Conservation (phyloP, 164 flowering plant genomes). For the Berberis vulgaris region DNA sequence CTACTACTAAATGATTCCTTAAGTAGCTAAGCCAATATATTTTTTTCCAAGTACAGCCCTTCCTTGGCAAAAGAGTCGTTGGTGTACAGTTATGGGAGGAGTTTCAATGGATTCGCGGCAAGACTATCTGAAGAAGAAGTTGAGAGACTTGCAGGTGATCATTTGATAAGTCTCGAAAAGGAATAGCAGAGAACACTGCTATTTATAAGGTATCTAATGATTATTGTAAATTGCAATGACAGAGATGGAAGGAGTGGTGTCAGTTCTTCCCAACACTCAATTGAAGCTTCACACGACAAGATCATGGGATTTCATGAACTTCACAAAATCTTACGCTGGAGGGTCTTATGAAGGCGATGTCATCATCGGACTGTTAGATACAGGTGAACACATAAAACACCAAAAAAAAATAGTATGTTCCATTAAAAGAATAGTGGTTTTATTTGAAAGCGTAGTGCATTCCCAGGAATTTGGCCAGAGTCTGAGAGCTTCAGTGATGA, state of each 20-base stretch:
- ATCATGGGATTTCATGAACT: conserved; percentile 44
- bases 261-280: conserved; percentile 27
- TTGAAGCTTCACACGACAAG: conserved; percentile 37
- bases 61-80: background rate
- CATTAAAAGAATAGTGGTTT: too few relatives aligned
- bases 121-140: conserved; percentile 21
- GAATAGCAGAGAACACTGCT: too few relatives aligned
- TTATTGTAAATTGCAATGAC: conserved; percentile 2
- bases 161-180: background rate
- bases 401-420: background rate
- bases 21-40: too few relatives aligned
- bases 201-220: too few relatives aligned
- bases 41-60: background rate
- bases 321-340: conserved; percentile 6
- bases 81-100: conserved; percentile 7
- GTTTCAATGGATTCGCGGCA: conserved; percentile 30
- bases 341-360: conserved; percentile 21
- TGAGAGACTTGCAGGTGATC: conserved; percentile 18
- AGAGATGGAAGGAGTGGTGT: conserved; percentile 38
- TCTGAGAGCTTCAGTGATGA: conserved; percentile 1
- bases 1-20: too few relatives aligned
- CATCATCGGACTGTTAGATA: conserved; percentile 32
- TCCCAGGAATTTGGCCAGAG: background rate
- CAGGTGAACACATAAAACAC: conserved; percentile 17
- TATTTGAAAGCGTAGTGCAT: too few relatives aligned